Base-by-base conservation (phyloP, 176 grass and related monocot species). In the Chrysopogon serrulatus region DNA sequence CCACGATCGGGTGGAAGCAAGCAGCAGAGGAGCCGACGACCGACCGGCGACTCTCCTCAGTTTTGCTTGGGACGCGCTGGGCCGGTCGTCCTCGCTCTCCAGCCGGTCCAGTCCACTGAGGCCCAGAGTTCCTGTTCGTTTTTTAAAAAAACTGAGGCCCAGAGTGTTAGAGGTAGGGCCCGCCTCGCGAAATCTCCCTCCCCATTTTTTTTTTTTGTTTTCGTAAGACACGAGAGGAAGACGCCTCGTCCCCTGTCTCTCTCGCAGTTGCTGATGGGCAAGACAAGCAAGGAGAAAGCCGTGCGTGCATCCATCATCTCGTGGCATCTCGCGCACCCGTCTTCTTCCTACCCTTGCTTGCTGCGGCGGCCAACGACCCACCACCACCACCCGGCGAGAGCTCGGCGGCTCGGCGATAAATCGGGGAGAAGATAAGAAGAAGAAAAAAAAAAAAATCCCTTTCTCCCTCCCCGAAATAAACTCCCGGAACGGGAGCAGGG, bases 341-440 rank as follows among this genome's bases (percentile, higher is more conserved):
- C 23, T 39, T n/a, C n/a, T n/a, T n/a, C n/a, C n/a, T n/a, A n/a
- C n/a, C n/a, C n/a, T n/a, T n/a, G n/a, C n/a, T n/a, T n/a, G n/a
- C n/a, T n/a, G 36, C 59, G 66, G 67, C 78, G 83, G 73, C 71
- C 21, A 33, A n/a, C 33, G 4, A 16, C 15, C 47, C 15, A 23
- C 62, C 21, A 40, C 31, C 64, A 28, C 66, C 23, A 31, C 33
- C 51, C 23, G n/a, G 13, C 43, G 23, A 13, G n/a, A 64, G n/a
- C n/a, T n/a, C n/a, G n/a, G n/a, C n/a, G n/a, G 69, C 51, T 26
- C 3, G 74, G 60, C 84, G 80, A 90, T 67, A 90, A 90, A 87
- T 90, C 59, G 88, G 37, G 31, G 79, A 87, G 74, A 90, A 44
- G 84, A 83, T 43, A 59, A 79, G 47, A 42, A 59, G 8, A 36